Percentiles rank a stretch among this genome's conserved stretches.
Conservation (phyloP, 2,329 filamentous ascomycete species). For the Capronia epimyces region DNA sequence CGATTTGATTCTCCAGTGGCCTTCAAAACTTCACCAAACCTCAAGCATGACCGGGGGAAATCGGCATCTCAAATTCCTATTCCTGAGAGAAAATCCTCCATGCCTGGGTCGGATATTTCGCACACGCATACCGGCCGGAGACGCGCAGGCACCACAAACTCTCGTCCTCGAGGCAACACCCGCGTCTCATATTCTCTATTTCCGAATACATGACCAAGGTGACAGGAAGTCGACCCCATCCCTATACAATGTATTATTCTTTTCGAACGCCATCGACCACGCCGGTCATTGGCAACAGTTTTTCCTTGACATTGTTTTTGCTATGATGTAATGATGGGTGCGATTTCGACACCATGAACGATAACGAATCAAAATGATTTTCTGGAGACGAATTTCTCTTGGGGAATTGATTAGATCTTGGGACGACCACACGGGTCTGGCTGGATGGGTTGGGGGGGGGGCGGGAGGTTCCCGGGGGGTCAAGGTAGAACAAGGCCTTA, state of each 20-base stretch:
- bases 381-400: constrained; percentile 4
- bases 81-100: constrained; percentile 25
- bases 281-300: neutral
- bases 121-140: constrained; percentile 13
- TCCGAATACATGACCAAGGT: constrained; percentile 28
- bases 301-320: constrained; percentile 2
- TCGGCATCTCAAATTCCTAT: constrained; percentile 22
- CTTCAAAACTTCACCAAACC: constrained; percentile 4
- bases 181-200: constrained; percentile 44
- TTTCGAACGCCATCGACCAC: neutral
- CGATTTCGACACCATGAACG: constrained; percentile 13
- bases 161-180: constrained; percentile 21
- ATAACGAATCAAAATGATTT: constrained; percentile 17
- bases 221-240: neutral
- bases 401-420: neutral
- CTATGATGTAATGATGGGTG: constrained; percentile 22
- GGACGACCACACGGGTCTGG: neutral
- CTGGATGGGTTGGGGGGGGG: neutral
- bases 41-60: constrained; percentile 13
- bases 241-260: neutral
- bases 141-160: constrained; percentile 23
- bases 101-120: constrained; percentile 8
- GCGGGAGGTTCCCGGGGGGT: no score
- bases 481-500: no score
- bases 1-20: neutral